Conservation (phyloP, 345 rosid genomes). For the Eucalyptus globulus region DNA sequence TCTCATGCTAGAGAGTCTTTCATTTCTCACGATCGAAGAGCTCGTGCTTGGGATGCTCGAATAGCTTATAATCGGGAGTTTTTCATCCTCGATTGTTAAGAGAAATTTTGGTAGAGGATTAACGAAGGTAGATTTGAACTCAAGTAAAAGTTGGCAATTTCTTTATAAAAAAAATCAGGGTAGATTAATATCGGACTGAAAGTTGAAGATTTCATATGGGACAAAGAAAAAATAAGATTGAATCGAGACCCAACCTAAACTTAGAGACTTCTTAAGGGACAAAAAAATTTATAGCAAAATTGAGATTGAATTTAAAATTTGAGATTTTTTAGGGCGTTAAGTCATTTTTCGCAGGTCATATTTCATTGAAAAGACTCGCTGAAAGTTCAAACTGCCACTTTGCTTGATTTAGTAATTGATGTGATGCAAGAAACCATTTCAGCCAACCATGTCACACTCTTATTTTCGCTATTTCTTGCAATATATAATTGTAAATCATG, state of each 20-base stretch:
- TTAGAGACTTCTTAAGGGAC: not conserved
- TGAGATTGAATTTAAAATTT: not conserved
- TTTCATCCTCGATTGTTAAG: not conserved
- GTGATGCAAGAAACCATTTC: not conserved
- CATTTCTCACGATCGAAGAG: accelerated
- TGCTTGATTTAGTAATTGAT: not conserved
- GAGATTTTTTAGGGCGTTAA: not conserved
- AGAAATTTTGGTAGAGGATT: not conserved
- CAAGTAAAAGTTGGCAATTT: not conserved
- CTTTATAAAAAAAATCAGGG: not conserved
- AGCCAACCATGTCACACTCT: not conserved
- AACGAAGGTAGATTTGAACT: accelerated
- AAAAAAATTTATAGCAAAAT: too few species aligned
- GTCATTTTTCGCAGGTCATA: not conserved
- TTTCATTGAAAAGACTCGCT: not conserved
- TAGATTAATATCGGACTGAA: not conserved
- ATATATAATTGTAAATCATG: not conserved
- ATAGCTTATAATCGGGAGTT: accelerated
- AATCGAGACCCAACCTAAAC: not conserved
- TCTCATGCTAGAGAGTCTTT: not conserved
- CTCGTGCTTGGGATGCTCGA: accelerated
- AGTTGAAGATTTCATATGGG: too few species aligned
- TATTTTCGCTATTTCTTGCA: not conserved
- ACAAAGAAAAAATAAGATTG: too few species aligned
- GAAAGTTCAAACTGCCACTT: not conserved